Conservation (phyloP, 202 grass and related monocot genomes). For the Hordeum pubiflorum region DNA sequence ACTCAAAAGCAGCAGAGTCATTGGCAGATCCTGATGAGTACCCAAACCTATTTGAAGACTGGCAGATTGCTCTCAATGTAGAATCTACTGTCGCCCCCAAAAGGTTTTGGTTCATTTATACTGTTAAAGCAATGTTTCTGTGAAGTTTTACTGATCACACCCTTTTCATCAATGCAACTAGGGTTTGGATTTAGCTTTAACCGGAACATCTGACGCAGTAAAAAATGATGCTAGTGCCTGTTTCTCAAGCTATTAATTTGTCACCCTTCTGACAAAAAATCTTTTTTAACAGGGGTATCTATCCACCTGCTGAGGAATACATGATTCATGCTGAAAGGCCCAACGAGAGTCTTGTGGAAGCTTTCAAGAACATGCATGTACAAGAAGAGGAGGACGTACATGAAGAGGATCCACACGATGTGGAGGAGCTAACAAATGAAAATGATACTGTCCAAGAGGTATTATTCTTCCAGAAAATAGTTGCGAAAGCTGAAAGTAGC, state of each 20-base stretch:
- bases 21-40: constrained; percentile 66
- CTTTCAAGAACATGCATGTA: constrained; percentile 65
- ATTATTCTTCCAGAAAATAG: constrained; percentile 3
- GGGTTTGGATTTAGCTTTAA: background rate
- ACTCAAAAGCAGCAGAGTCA: constrained; percentile 69
- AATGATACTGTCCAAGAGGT: constrained; percentile 46
- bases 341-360: constrained; percentile 55
- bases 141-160: background rate
- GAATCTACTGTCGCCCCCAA: constrained; percentile 48
- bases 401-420: constrained; percentile 37
- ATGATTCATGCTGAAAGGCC: constrained; percentile 52
- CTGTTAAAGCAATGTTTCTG: constrained; percentile 1
- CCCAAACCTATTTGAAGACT: constrained; percentile 69
- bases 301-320: constrained; percentile 61
- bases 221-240: background rate
- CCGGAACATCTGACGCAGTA: background rate
- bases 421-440: constrained; percentile 31
- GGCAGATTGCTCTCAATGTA: constrained; percentile 73
- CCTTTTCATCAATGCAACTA: constrained; percentile 7
- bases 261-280: background rate
- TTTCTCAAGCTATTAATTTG: background rate
- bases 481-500: background rate
- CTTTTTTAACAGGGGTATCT: constrained; percentile 41
- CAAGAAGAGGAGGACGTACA: constrained; percentile 48
- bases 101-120: constrained; percentile 42